These are phyloP conservation scores for Chlamydomonas incerta DNA, from an alignment of 139 green algal species.

Conservation along the genomic window DNA sequence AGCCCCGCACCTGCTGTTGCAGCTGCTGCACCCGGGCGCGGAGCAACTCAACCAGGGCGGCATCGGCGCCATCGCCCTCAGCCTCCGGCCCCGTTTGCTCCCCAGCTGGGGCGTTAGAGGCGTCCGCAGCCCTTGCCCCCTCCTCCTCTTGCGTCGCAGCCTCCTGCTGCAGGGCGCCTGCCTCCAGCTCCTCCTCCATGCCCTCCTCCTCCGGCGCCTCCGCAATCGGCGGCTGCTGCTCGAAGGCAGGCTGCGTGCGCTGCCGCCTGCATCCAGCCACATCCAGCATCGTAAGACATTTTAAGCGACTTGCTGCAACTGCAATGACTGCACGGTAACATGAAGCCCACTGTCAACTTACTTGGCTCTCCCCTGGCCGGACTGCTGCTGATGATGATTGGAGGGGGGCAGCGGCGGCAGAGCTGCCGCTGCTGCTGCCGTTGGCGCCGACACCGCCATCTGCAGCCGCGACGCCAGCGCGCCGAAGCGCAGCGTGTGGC, in stretches of 20 bases:
- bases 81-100: neutral
- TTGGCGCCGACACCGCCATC: neutral
- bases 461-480: slow-evolving; percentile 8
- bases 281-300: neutral
- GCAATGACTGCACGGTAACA: too few species aligned
- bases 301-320: too few species aligned
- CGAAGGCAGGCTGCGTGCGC: neutral
- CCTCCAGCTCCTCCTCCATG: neutral
- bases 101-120: neutral
- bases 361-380: neutral
- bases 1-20: neutral
- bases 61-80: neutral
- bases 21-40: neutral
- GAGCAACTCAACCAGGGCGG: neutral
- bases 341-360: too few species aligned
- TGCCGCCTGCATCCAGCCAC: too few species aligned
- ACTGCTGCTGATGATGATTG: neutral
- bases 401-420: neutral
- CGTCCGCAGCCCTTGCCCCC: neutral
- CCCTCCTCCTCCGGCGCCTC: neutral
- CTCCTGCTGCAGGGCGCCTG: neutral
- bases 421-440: neutral
- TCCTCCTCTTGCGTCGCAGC: neutral
- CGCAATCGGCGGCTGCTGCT: neutral
- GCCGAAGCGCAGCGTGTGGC: slow-evolving; percentile 16